Percentiles rank a stretch among this genome's conserved stretches.
phyloP scores from a whole-genome alignment of 768 basidiomycete genomes.

The Amanita exitialis region DNA sequence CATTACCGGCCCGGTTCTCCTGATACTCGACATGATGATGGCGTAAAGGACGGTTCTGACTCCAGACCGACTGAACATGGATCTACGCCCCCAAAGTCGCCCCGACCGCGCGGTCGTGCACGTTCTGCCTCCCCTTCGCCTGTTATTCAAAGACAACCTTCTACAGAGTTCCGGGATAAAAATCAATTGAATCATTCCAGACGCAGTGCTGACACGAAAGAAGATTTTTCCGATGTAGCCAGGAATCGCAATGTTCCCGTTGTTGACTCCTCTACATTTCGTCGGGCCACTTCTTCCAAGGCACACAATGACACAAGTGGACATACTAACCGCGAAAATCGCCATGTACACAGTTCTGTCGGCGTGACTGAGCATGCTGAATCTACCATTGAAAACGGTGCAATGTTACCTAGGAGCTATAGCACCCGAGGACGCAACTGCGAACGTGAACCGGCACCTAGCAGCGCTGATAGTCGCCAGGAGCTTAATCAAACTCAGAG shows the following conservation, averaged over 20 bases:
- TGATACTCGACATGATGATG: conserved; percentile 16
- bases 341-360: background rate
- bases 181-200: conserved; percentile 3
- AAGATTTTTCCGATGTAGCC: background rate
- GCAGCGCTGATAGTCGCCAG: conserved; percentile 15
- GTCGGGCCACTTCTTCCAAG: background rate
- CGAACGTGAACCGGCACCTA: conserved; percentile 19
- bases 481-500: conserved; percentile 20
- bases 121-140: conserved; percentile 1
- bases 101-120: background rate
- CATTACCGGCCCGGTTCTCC: conserved; percentile 47
- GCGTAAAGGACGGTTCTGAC: background rate
- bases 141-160: background rate
- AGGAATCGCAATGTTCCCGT: background rate
- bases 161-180: background rate
- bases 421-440: conserved; percentile 18
- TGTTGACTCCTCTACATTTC: background rate
- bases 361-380: background rate
- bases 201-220: conserved; percentile 5
- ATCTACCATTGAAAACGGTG: conserved; percentile 12
- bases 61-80: conserved; percentile 1
- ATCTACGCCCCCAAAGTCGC: conserved; percentile 2
- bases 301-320: background rate
- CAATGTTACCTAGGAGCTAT: conserved; percentile 14
- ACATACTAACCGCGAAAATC: conserved; percentile 4